A percentile compares a stretch with the other conserved stretches of the same genome.
Evolutionary conservation across 179 eudicot species (phyloP).

Genomic region (Nepenthes alata): DNA sequence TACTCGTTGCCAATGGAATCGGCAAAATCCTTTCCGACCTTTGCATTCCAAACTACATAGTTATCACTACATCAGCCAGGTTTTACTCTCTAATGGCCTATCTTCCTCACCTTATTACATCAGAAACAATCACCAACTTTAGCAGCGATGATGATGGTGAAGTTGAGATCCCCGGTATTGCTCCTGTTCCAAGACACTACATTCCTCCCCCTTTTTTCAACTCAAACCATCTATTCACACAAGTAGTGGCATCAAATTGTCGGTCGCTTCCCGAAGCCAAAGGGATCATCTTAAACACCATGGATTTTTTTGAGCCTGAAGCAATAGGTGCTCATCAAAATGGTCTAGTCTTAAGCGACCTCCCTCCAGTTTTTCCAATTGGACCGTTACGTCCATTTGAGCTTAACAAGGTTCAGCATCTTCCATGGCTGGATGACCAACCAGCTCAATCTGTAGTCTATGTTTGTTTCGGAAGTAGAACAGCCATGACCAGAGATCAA

Average conservation of each 20-base stretch:
- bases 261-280: conserved; percentile 10
- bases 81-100: conserved; percentile 21
- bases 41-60: conserved; percentile 15
- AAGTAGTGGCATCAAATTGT: conserved; percentile 11
- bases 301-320: conserved; percentile 30
- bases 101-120: conserved; percentile 15
- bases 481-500: conserved; percentile 40
- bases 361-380: conserved; percentile 25
- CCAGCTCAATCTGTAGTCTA: conserved; percentile 33
- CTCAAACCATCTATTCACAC: conserved; percentile 22
- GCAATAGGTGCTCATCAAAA: conserved; percentile 25
- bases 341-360: conserved; percentile 12
- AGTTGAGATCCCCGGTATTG: conserved; percentile 24
- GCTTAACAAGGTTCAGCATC: conserved; percentile 3
- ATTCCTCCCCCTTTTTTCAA: conserved; percentile 34
- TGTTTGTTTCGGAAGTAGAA: conserved; percentile 60
- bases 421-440: conserved; percentile 46
- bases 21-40: conserved; percentile 6
- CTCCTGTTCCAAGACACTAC: conserved; percentile 14
- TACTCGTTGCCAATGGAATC: conserved; percentile 18
- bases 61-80: conserved; percentile 33
- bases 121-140: background rate
- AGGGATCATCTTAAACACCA: conserved; percentile 40
- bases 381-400: conserved; percentile 33
- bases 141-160: background rate